Percentiles rank a stretch among this genome's conserved stretches.
Conservation (phyloP, 2,329 filamentous ascomycete genomes). For the Cladosporium sp. region DNA sequence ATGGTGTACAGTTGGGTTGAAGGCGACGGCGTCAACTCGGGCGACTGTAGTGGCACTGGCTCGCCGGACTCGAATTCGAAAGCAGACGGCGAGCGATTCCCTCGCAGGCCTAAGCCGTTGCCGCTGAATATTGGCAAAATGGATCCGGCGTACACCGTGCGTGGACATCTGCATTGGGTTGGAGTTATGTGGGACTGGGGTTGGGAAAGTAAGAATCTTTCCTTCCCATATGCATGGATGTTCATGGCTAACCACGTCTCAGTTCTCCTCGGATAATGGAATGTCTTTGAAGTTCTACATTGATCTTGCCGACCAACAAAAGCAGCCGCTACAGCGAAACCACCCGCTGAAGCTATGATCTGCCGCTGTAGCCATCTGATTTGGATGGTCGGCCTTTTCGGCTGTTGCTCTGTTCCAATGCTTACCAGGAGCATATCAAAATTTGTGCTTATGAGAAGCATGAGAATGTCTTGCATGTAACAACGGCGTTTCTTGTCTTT, state of each 20-base stretch:
- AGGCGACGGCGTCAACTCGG: slow-evolving; percentile 6
- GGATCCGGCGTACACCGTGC: slow-evolving; percentile 60
- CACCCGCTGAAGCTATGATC: too few relatives aligned
- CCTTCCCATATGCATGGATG: background rate
- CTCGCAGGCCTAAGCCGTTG: slow-evolving; percentile 12
- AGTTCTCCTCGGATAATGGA: slow-evolving; percentile 39
- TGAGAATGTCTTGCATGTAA: slow-evolving; percentile 1
- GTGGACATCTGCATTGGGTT: slow-evolving; percentile 64
- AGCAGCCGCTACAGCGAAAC: background rate
- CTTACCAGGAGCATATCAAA: background rate
- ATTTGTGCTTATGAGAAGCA: background rate
- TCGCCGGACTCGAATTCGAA: slow-evolving; percentile 6
- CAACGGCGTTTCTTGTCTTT: background rate
- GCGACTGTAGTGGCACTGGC: slow-evolving; percentile 10
- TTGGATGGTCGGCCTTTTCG: background rate
- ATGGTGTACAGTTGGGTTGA: slow-evolving; percentile 31
- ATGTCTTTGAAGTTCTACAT: background rate
- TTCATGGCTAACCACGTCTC: slow-evolving; percentile 9
- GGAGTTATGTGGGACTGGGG: slow-evolving; percentile 68
- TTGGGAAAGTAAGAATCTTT: slow-evolving; percentile 59
- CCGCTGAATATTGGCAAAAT: slow-evolving; percentile 35
- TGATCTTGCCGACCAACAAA: background rate
- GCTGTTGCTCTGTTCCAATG: background rate
- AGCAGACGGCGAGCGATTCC: slow-evolving; percentile 11
- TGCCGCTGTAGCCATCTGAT: too few relatives aligned